These are phyloP conservation scores for Candolleomyces aberdarensis DNA, from an alignment of 768 basidiomycete species.

Conservation along the genomic window DNA sequence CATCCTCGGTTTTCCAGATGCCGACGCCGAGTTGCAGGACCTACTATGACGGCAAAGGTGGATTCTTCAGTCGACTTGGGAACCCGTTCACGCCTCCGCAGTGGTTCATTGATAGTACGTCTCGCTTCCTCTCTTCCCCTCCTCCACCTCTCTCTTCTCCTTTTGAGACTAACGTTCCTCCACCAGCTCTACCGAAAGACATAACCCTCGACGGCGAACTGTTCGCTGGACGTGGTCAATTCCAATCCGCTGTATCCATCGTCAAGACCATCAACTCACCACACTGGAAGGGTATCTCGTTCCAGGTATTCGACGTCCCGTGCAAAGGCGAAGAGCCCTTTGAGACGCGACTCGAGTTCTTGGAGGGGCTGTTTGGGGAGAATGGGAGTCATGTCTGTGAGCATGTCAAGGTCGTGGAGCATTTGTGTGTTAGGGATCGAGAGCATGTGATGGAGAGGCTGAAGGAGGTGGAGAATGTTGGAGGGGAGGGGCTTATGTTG, in stretches of 20 bases:
- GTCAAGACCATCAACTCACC: slow-evolving; percentile 57
- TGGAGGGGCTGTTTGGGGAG: slow-evolving; percentile 45
- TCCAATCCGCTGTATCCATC: slow-evolving; percentile 56
- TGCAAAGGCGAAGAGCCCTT: slow-evolving; percentile 44
- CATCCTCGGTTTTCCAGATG: too few relatives aligned
- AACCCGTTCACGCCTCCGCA: slow-evolving; percentile 56
- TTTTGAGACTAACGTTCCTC: not conserved
- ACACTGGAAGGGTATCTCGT: slow-evolving; percentile 53
- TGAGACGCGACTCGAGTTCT: slow-evolving; percentile 45
- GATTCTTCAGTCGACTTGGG: slow-evolving; percentile 53
- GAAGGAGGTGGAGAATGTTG: slow-evolving; percentile 49
- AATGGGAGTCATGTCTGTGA: slow-evolving; percentile 40
- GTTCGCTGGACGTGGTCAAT: slow-evolving; percentile 54
- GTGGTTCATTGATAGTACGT: slow-evolving; percentile 55
- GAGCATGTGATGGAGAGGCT: slow-evolving; percentile 53
- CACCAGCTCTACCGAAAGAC: slow-evolving; percentile 49
- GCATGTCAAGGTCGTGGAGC: slow-evolving; percentile 46
- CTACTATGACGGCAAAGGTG: slow-evolving; percentile 47
- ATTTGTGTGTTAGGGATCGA: slow-evolving; percentile 40
- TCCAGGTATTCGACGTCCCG: slow-evolving; percentile 59
- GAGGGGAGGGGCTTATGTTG: slow-evolving; percentile 61
- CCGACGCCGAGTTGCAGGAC: too few relatives aligned
- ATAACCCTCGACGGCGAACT: slow-evolving; percentile 59
- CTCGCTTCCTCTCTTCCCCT: not conserved
- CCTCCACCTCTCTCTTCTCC: not conserved